Base-by-base conservation (phyloP, 768 basidiomycete species). In the Pisolithus sp. region DNA sequence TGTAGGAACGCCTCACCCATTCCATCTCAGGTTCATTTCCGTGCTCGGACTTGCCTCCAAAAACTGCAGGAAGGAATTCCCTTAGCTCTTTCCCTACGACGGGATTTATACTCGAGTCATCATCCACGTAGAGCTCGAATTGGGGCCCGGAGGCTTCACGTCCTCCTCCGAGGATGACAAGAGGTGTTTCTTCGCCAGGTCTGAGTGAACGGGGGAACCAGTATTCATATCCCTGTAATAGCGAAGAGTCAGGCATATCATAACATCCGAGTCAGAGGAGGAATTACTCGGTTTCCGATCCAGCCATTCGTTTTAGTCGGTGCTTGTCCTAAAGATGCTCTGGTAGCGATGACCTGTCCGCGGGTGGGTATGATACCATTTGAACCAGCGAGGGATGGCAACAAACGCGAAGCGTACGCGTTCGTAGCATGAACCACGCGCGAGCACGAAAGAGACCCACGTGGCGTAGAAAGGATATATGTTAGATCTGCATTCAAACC, bases 381-480 rank as follows among this genome's bases (percentile, higher is more conserved):
- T 12, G 53, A 72, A 0, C 82, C 80, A 7, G 73, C 58, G 26
- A 93, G 62, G 52, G 81, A 77, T 0, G 88, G 86, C n/a, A 96
- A 72, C 34, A 95, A 77, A 58, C 86, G 76, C 4, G 84, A 79
- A 10, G 83, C 79, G 54, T 94, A 93, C 0, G 73, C 93, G 59
- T 96, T 96, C 9, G 90, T 93, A 0, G 89, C 90, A 62, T 93
- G 90, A 4, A 96, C 71, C 41, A 95, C 78, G 53, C 83, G 81
- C 18, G 73, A 66, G 55, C 86, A 83, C 4, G 62, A 39, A 20
- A 92, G 64, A 1, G 60, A 56, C 1, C 93, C 91, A n/a, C 89
- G 78, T 0, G 82, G 76, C 0, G 91, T 93, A 4, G 46, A 57
- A 8, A 66, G 40, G 13, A 31, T 44, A 42, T 54, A 62, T 7